Base-by-base conservation (phyloP, 78 protist species). In the Mastigamoeba balamuthi region DNA sequence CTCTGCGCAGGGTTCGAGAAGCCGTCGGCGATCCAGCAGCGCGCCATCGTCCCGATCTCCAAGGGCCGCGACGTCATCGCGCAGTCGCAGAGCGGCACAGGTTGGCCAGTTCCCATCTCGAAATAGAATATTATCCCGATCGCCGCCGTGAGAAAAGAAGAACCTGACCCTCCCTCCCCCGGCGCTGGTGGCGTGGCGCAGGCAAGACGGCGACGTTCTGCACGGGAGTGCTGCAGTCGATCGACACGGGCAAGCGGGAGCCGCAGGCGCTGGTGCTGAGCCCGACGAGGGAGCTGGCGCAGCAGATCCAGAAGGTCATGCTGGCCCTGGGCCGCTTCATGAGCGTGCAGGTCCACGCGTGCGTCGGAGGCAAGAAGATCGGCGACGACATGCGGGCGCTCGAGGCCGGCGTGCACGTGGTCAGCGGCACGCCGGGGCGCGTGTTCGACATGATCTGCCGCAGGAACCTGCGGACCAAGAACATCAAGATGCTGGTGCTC, bases 21-120 rank as follows among this genome's bases (percentile, higher is more conserved):
- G 73, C 99, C 99, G 41, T 96, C 99, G 0, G 95, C 95, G 39
- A 97, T 98, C 69, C 99, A 98, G 90, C 97, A 93, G 75, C 84
- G 96, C 10, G 99, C 97, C 23, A 96, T 98, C 82, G 30, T 78
- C 48, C 99, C 99, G 33, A 92, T 97, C 41, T 39, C 85, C 33
- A 83, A 70, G 66, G 95, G 97, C 25, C 91, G 94, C 29, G 99
- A 98, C 76, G 92, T 95, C 5, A 97, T 98, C 27, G 99, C 99
- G n/a, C 99, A 95, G 84, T 85, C 98, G 44, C 97, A 92, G 77
- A 83, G 88, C n/a, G 94, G 97, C n/a, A n/a, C n/a, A n/a, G n/a
- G n/a, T n/a, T n/a, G n/a, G n/a, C n/a, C n/a, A n/a, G n/a, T n/a
- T n/a, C n/a, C n/a, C n/a, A n/a, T n/a, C n/a, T 77, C 89, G 6